Evolutionary conservation across 352 stramenopile species (phyloP), one percentile per base, ranked within the genome.

Genomic region (Globisporangium paddicum): DNA sequence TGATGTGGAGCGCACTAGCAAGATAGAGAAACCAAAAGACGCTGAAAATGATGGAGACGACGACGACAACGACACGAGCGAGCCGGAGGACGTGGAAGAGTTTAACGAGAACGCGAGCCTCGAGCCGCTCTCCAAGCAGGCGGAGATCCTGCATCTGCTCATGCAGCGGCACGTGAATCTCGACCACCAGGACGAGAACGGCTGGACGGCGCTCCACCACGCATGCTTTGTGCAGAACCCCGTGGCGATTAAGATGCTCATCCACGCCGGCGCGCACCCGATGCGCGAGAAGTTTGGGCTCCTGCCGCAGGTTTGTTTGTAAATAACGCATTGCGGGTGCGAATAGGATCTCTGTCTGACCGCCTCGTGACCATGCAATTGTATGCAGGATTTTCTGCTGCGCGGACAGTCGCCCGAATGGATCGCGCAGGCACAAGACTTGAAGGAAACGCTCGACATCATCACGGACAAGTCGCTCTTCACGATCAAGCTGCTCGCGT

Each of bases 111-210:
- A 72, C 63, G 62, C 69, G 13, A 79, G 68, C 46, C 58, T 89
- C 46, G 79, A 87, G 46, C 74, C 77, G 32, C 66, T 90, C 23
- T 69, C 79, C 21, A 87, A 84, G 34, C 76, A 88, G 52, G 73
- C 76, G 23, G 84, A 92, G 62, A 90, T 95, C 50, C 60, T 95
- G 55, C 74, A 89, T 42, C 40, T 93, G 48, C 67, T 95, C 41
- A 69, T 95, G 41, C 67, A 85, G 48, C 75, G 78, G 34, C 68
- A 82, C 37, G 83, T 87, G 19, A 90, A 95, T 48, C 60, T 95
- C 40, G 73, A 92, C 64, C 86, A 95, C 50, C 75, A 76, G 37
- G 86, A 95, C 42, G 86, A 95, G 53, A 90, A 93, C 52, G 78
- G 82, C 18, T 91, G 86, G 83, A 93, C 86, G 11, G 83, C 83